phyloP scores from a whole-genome alignment of 345 rosid species.

The Hibiscus tridactylites region DNA sequence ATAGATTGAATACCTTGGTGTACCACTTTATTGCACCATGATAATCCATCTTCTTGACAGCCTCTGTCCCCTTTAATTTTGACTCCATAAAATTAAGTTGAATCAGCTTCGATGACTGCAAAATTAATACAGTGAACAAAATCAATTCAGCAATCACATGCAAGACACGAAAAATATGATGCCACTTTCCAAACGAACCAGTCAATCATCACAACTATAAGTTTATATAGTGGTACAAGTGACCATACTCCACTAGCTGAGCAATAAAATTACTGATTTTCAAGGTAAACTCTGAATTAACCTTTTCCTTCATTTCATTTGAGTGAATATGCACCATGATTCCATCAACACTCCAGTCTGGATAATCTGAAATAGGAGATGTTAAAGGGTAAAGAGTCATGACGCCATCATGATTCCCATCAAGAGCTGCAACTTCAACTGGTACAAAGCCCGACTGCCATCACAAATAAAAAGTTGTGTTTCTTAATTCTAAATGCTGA shows the following conservation, averaged over 20 bases:
- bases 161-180: not conserved
- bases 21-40: conserved; percentile 6
- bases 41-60: conserved; percentile 8
- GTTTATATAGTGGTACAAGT: not conserved
- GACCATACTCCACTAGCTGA: not conserved
- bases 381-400: not conserved
- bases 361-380: not conserved
- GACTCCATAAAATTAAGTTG: not conserved
- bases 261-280: not conserved
- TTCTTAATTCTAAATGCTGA: not conserved
- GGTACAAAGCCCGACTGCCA: not conserved
- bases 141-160: not conserved
- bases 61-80: conserved; percentile 4
- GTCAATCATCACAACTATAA: not conserved
- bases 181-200: not conserved
- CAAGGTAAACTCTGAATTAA: not conserved
- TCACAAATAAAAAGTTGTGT: not conserved
- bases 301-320: not conserved
- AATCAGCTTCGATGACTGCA: not conserved
- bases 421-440: not conserved
- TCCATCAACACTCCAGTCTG: conserved; percentile 6
- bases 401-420: not conserved
- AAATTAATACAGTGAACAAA: not conserved
- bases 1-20: not conserved
- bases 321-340: not conserved